Conservation (phyloP, 176 grass and related monocot genomes). For the Oryza meridionalis region DNA sequence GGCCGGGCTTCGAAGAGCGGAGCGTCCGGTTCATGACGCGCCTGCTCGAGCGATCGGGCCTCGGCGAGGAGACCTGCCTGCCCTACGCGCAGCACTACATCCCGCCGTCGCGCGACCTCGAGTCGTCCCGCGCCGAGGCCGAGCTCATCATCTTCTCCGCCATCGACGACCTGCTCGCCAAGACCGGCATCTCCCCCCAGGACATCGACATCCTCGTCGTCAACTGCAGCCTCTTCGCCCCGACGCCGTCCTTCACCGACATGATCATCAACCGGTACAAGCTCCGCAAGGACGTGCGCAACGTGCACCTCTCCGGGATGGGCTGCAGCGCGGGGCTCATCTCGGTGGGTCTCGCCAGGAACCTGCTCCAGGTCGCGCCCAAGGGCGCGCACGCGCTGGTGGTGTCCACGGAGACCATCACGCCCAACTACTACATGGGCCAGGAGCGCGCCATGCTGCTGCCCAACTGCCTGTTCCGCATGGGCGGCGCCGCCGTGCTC, state of each 20-base stretch:
- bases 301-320: constrained; percentile 69
- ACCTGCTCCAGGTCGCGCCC: constrained; percentile 60
- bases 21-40: constrained; percentile 77
- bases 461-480: constrained; percentile 75
- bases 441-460: constrained; percentile 63
- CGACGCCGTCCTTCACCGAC: constrained; percentile 62
- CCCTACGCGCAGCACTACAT: constrained; percentile 82
- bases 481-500: constrained; percentile 65
- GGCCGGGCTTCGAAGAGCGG: constrained; percentile 64
- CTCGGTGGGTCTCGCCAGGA: constrained; percentile 52
- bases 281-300: constrained; percentile 49
- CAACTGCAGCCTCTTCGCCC: constrained; percentile 67
- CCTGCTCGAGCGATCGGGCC: constrained; percentile 66
- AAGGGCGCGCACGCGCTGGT: constrained; percentile 49
- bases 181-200: constrained; percentile 40
- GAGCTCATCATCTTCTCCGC: constrained; percentile 73
- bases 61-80: constrained; percentile 74
- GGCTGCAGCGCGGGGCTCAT: constrained; percentile 71
- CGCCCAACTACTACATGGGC: constrained; percentile 63
- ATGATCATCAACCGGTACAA: constrained; percentile 63
- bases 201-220: constrained; percentile 63
- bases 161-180: constrained; percentile 69
- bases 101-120: constrained; percentile 57
- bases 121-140: constrained; percentile 60
- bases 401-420: constrained; percentile 71